These are phyloP conservation scores for Coriaria nepalensis DNA, from an alignment of 306 rosid species.

Conservation along the genomic window DNA sequence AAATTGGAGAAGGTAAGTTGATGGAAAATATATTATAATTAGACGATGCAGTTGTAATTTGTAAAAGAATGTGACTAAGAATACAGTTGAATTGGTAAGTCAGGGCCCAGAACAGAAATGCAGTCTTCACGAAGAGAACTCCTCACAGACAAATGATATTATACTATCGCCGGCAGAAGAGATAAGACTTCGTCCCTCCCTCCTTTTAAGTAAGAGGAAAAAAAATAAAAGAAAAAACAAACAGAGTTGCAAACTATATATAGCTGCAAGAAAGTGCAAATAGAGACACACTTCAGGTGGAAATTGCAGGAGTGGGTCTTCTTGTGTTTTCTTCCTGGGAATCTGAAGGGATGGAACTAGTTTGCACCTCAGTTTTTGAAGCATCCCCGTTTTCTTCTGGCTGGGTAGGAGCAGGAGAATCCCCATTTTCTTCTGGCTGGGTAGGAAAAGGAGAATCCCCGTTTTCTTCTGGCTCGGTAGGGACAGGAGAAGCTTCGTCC, in stretches of 20 bases:
- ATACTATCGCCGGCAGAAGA: too few species aligned
- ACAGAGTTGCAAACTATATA: constrained; percentile 21
- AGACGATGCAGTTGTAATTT: too few species aligned
- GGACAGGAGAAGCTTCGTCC: constrained; percentile 25
- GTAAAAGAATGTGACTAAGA: too few species aligned
- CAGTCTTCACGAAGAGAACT: too few species aligned
- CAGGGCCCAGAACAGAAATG: too few species aligned
- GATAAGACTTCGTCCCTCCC: not conserved
- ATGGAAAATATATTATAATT: too few species aligned
- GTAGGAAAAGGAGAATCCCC: too few species aligned
- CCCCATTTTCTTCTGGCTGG: constrained; percentile 16
- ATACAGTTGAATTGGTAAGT: too few species aligned
- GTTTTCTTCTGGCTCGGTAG: constrained; percentile 3
- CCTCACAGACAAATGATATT: too few species aligned
- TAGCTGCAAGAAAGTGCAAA: constrained; percentile 7
- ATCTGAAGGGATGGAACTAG: constrained; percentile 12
- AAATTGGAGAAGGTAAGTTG: too few species aligned
- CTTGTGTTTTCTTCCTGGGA: constrained; percentile 26
- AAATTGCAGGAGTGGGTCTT: constrained; percentile 16
- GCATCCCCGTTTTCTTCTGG: constrained; percentile 17
- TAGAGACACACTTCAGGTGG: constrained; percentile 19
- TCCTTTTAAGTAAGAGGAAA: not conserved
- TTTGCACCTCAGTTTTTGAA: constrained; percentile 23
- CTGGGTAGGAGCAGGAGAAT: constrained; percentile 16
- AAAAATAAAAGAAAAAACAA: constrained; percentile 7